Base-by-base conservation (phyloP, 1,284 basidiomycete genomes). In the Ceratobasidium sp. region DNA sequence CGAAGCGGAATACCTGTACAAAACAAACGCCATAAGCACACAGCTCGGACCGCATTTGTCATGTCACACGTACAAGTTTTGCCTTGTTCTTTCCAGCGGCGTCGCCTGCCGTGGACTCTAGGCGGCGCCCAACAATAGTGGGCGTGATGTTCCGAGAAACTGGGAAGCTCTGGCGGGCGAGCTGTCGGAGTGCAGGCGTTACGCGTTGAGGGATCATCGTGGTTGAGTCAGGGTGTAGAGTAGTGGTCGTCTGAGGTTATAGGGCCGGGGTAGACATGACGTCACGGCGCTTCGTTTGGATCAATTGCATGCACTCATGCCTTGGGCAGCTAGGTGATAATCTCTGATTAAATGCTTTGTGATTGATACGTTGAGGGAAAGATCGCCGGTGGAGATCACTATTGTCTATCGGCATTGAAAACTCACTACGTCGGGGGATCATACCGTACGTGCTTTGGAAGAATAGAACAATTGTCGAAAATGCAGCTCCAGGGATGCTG, bases 1-100 rank as follows among this genome's bases (percentile, higher is more conserved):
- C 70, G 66, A 77, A 77, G 22, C 76, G 44, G 62, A 77, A 77
- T 25, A 40, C 22, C 76, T 77, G 37, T 56, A 22, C 29, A 69
- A 37, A 69, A 34, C 7, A 61, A 19, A 43, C 37, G 34, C 34
- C 59, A 43, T 61, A 17, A 40, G 17, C 34, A 8, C 37, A 37
- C 37, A 57, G 43, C 56, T 29, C 34, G 32, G 9, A 6, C n/a
- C 44, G 8, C 2, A 22, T 9, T 34, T 6, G n/a, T 43, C 56
- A 29, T 29, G 59, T 43, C 59, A 61, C 11, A 49, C 71, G 37
- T 43, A 75, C 71, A n/a, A 75, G 62, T 43, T 75, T 75, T 34
- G 71, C 61, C 49, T 65, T 74, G 44, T 22, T 19, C 22, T 66
- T 75, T 34, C 57, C 71, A 19, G 61, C 22, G 17, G 68, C n/a